phyloP scores from a whole-genome alignment of 352 stramenopile species.

The Achlya hypogyna region DNA sequence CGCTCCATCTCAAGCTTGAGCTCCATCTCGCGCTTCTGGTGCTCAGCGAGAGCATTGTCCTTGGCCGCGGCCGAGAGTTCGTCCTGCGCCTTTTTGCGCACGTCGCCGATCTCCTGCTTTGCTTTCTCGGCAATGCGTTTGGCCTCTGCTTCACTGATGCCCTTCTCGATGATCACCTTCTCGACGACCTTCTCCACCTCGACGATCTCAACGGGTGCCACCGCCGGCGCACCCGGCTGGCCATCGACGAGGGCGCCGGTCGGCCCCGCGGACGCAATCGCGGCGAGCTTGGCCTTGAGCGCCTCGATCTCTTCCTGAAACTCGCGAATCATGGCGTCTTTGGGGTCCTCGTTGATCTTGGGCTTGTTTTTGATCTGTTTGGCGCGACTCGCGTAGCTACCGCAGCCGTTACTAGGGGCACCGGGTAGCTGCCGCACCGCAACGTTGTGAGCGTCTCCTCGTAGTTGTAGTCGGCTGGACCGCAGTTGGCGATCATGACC shows the following conservation, averaged over 20 bases:
- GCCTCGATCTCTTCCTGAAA: slow-evolving; percentile 95
- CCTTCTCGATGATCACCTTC: slow-evolving; percentile 74
- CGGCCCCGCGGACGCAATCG: slow-evolving; percentile 28
- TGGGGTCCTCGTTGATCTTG: slow-evolving; percentile 97
- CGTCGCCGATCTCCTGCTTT: slow-evolving; percentile 67
- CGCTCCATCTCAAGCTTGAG: slow-evolving; percentile 82
- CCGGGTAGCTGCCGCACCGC: slow-evolving; percentile 92
- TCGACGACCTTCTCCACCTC: slow-evolving; percentile 82
- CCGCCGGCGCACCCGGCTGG: slow-evolving; percentile 6
- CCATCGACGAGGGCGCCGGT: slow-evolving; percentile 4
- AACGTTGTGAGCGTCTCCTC: slow-evolving; percentile 89
- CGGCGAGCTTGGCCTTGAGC: slow-evolving; percentile 77
- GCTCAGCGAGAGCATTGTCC: slow-evolving; percentile 72
- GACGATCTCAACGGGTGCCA: slow-evolving; percentile 33
- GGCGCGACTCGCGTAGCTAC: slow-evolving; percentile 93
- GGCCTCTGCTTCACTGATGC: slow-evolving; percentile 69
- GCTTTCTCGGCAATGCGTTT: slow-evolving; percentile 59
- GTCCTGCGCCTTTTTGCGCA: slow-evolving; percentile 55
- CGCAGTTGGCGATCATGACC: slow-evolving; percentile 62
- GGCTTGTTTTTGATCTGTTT: slow-evolving; percentile 99
- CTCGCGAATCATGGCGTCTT: slow-evolving; percentile 95
- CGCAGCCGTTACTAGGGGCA: slow-evolving; percentile 98
- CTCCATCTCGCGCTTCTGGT: slow-evolving; percentile 81
- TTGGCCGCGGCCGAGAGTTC: slow-evolving; percentile 63
- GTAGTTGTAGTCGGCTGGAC: slow-evolving; percentile 93